Base-by-base conservation (phyloP, 1,284 basidiomycete genomes). In the Ustilago xerochloae region DNA sequence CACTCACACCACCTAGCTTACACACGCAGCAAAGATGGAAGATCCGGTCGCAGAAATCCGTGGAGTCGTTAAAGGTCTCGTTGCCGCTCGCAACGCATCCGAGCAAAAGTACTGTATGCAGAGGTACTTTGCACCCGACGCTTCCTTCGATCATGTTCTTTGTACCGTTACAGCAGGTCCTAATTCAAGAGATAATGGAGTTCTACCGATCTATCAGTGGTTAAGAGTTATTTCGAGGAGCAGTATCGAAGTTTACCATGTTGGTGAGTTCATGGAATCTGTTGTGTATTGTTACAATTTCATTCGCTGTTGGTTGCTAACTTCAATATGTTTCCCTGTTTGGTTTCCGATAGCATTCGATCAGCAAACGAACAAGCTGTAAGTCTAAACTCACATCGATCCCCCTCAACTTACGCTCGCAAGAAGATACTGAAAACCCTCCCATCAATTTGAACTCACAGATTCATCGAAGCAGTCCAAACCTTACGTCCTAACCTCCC, bases 191-290 rank as follows among this genome's bases (percentile, higher is more conserved):
- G 82, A 84, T 56, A 75, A 57, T 4, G 79, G 77, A 15, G 26
- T 84, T 8, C 45, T 84, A 46, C 79, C 81, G 29, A 81, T 84
- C 50, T 84, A 80, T 45, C 81, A 84, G 56, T 83, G 78, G 75
- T 64, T 82, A 39, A 63, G 81, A 3, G 62, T 70, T 48, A 77
- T 84, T 47, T 82, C 79, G 16, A 62, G 39, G 10, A 76, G 79
- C 1, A 59, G 70, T 13, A 81, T 84, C 39, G 65, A 79, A 38
- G 71, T 83, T 3, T 69, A 75, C 33, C 65, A 68, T 18, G 68
- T 75, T 20, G 82, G 81, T 80, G 52, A 51, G 79, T 75, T 26
- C 35, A n/a, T 45, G 6, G 32, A n/a, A 6, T 43, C 20, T n/a
- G 2, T n/a, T 22, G 16, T 22, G 9, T 10, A 46, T n/a, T n/a